Conservation (phyloP, 495 filamentous ascomycete genomes). For the Aspergillus nanangensis region DNA sequence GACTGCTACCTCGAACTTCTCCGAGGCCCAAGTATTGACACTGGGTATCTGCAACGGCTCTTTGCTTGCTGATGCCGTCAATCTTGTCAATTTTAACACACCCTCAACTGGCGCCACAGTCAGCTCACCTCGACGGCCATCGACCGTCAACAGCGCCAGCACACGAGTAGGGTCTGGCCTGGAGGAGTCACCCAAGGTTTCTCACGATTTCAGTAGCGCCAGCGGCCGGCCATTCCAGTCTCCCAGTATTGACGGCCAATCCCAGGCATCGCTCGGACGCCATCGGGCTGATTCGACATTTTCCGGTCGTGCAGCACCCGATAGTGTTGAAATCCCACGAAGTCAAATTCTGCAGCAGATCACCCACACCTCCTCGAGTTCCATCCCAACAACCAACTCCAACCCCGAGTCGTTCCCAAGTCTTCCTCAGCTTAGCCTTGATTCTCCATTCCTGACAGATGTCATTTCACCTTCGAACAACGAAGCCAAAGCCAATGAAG, state of each 20-base stretch:
- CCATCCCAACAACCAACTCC: conserved; percentile 8
- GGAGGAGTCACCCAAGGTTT: conserved; percentile 56
- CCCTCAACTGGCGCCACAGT: conserved; percentile 36
- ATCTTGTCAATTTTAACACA: conserved; percentile 50
- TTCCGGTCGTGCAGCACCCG: conserved; percentile 21
- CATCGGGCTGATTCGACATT: conserved; percentile 30
- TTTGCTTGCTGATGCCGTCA: conserved; percentile 46
- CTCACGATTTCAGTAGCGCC: conserved; percentile 47
- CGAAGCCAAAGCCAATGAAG: conserved; percentile 10
- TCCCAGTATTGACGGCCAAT: conserved; percentile 28
- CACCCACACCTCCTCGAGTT: conserved; percentile 13
- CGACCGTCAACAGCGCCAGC: conserved; percentile 38
- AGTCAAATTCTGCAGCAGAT: conserved; percentile 31
- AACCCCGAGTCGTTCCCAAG: conserved; percentile 34
- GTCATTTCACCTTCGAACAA: conserved; percentile 19
- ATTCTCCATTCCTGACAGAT: conserved; percentile 41
- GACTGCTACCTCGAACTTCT: conserved; percentile 62
- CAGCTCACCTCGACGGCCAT: conserved; percentile 40
- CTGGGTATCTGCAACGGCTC: conserved; percentile 57
- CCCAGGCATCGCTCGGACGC: conserved; percentile 22
- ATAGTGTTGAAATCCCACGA: conserved; percentile 16
- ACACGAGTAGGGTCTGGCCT: conserved; percentile 58
- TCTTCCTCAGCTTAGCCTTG: conserved; percentile 37
- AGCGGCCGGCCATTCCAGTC: conserved; percentile 32
- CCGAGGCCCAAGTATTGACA: conserved; percentile 44